Evolutionary conservation across 2,329 filamentous ascomycete species (phyloP).

Genomic region (Apiospora koreana): DNA sequence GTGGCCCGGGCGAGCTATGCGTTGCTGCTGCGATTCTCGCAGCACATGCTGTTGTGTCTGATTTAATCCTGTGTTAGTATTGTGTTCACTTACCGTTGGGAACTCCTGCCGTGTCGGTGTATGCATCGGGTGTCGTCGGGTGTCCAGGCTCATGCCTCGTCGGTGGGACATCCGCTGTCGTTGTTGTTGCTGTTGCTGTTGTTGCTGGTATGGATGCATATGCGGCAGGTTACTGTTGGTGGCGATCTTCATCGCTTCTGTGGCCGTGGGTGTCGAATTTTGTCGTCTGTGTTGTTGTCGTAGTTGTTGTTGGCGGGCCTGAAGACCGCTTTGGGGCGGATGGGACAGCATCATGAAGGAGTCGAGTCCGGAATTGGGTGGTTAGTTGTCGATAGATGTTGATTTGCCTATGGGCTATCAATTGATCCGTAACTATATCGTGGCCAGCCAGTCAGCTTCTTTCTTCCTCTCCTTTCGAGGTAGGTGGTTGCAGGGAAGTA

Average conservation of each 20-base stretch:
- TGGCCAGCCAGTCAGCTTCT: background rate
- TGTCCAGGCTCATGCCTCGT: constrained; percentile 83
- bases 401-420: constrained; percentile 33
- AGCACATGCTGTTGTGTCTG: constrained; percentile 73
- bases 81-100: constrained; percentile 53
- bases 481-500: background rate
- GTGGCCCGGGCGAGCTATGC: constrained; percentile 76
- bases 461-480: background rate
- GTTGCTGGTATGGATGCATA: constrained; percentile 48
- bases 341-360: constrained; percentile 81
- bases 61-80: constrained; percentile 58
- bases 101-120: constrained; percentile 47
- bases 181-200: constrained; percentile 20
- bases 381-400: constrained; percentile 52
- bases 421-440: constrained; percentile 38
- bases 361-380: constrained; percentile 63
- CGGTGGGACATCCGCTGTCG: constrained; percentile 60
- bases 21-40: constrained; percentile 90
- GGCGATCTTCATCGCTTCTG: constrained; percentile 72
- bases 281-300: constrained; percentile 83
- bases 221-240: constrained; percentile 57
- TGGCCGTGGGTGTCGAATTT: constrained; percentile 79
- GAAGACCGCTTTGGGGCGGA: constrained; percentile 66
- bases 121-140: constrained; percentile 59
- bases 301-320: constrained; percentile 59